A percentile compares a stretch with the other conserved stretches of the same genome.
Conservation (phyloP, 1,284 basidiomycete genomes). For the Abortiporus biennis region DNA sequence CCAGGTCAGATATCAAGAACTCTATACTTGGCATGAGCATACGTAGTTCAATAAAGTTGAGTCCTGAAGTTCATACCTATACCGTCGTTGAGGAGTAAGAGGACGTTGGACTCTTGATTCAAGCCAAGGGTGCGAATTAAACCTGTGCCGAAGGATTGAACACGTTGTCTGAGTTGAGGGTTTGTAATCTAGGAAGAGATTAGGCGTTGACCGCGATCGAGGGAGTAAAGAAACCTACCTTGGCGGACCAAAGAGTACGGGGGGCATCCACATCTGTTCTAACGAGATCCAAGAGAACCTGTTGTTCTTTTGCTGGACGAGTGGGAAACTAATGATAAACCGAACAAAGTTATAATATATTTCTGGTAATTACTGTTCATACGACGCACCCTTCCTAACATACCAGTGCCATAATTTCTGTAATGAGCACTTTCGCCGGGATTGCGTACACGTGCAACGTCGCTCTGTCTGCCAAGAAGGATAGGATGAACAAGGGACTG, state of each 20-base stretch:
- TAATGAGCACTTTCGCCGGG: conserved; percentile 73
- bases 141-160: conserved; percentile 63
- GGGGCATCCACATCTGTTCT: conserved; percentile 58
- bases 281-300: conserved; percentile 60
- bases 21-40: too few species aligned
- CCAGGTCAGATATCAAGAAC: conserved; percentile 70
- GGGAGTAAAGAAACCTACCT: conserved; percentile 33
- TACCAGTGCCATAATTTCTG: conserved; percentile 76
- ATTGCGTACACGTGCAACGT: conserved; percentile 72
- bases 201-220: neutral
- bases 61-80: conserved; percentile 45
- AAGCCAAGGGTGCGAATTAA: conserved; percentile 55
- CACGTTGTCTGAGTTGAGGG: conserved; percentile 54
- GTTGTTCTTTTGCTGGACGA: conserved; percentile 62
- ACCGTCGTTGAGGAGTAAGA: conserved; percentile 69
- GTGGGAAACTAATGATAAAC: conserved; percentile 51
- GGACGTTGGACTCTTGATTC: conserved; percentile 58
- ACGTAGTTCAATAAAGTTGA: conserved; percentile 5
- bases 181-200: conserved; percentile 66
- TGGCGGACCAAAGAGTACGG: conserved; percentile 71
- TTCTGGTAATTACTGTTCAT: neutral
- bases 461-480: conserved; percentile 75
- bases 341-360: conserved; percentile 2
- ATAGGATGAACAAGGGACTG: conserved; percentile 80
- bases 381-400: conserved; percentile 63